These are phyloP conservation scores for Phaffomyces antillensis DNA, from an alignment of 805 yeast genomes.

Conservation along the genomic window DNA sequence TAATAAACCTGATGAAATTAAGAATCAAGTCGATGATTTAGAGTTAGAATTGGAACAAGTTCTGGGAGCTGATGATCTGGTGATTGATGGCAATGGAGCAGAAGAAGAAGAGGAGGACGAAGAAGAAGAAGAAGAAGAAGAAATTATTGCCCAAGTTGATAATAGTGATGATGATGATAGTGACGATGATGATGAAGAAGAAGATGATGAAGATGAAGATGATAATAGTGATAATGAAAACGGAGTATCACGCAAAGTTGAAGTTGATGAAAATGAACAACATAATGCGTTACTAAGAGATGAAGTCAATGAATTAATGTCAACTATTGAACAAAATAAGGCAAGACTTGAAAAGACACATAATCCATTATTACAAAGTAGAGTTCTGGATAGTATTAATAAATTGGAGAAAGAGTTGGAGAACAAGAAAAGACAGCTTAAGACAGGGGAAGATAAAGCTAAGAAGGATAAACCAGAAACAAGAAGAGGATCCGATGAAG, in stretches of 20 bases:
- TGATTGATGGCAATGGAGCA: conserved; percentile 25
- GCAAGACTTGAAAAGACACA: conserved; percentile 64
- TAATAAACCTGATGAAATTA: conserved; percentile 1
- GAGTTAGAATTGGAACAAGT: conserved; percentile 56
- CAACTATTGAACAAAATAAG: conserved; percentile 69
- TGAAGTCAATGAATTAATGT: conserved; percentile 76
- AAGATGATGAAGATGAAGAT: conserved; percentile 39
- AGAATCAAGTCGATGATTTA: conserved; percentile 33
- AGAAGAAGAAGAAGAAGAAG: conserved; percentile 33
- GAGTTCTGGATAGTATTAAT: conserved; percentile 74
- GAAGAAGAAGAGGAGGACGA: conserved; percentile 22
- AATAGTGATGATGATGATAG: conserved; percentile 52
- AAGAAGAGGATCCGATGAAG: conserved; percentile 27
- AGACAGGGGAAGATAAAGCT: conserved; percentile 27
- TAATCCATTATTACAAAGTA: conserved; percentile 78
- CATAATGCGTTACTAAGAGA: conserved; percentile 74
- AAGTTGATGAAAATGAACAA: conserved; percentile 41
- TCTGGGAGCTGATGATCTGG: conserved; percentile 24
- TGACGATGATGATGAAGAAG: conserved; percentile 22
- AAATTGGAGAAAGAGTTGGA: conserved; percentile 79
- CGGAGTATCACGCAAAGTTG: conserved; percentile 42
- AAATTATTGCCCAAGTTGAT: conserved; percentile 30
- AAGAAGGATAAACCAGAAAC: conserved; percentile 23
- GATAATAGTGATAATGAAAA: conserved; percentile 51
- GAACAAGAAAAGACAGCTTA: conserved; percentile 63